A percentile compares a stretch with the other conserved stretches of the same genome.
phyloP scores from a whole-genome alignment of 306 rosid genomes.

The Datisca glomerata region DNA sequence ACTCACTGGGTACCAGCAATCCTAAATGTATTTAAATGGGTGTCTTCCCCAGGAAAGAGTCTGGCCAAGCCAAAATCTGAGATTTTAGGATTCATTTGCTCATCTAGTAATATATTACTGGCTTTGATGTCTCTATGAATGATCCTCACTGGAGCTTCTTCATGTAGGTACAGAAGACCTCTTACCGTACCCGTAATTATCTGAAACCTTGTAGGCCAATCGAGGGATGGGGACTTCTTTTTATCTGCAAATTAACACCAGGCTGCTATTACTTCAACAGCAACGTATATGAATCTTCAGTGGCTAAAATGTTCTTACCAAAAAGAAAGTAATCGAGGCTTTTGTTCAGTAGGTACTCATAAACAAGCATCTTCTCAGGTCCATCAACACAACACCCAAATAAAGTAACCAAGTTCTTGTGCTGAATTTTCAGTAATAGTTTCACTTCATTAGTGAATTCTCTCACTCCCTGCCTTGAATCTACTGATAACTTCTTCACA shows the following conservation, averaged over 20 bases:
- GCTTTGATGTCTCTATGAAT: conserved; percentile 92
- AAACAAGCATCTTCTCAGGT: conserved; percentile 91
- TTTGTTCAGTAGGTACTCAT: conserved; percentile 75
- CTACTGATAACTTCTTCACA: conserved; percentile 63
- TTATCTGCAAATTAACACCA: conserved; percentile 33
- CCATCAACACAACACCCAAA: conserved; percentile 86
- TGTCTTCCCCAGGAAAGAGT: conserved; percentile 88
- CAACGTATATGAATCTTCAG: too few species aligned
- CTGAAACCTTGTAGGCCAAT: conserved; percentile 55
- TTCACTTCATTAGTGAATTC: conserved; percentile 82
- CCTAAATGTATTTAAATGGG: conserved; percentile 69
- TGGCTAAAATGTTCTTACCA: conserved; percentile 28
- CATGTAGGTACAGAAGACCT: conserved; percentile 82
- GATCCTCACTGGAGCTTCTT: conserved; percentile 75
- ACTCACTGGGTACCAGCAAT: conserved; percentile 93
- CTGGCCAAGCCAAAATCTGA: conserved; percentile 88
- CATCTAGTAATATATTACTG: conserved; percentile 73
- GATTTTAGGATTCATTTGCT: conserved; percentile 64
- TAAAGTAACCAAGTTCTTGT: conserved; percentile 61
- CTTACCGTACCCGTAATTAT: conserved; percentile 54
- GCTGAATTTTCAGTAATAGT: conserved; percentile 67
- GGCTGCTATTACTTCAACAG: neutral
- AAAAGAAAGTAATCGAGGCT: conserved; percentile 79
- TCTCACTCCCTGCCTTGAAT: conserved; percentile 68
- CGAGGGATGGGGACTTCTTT: conserved; percentile 41